Conservation (phyloP, 139 green algal genomes). For the Spirogloea muscicola region DNA sequence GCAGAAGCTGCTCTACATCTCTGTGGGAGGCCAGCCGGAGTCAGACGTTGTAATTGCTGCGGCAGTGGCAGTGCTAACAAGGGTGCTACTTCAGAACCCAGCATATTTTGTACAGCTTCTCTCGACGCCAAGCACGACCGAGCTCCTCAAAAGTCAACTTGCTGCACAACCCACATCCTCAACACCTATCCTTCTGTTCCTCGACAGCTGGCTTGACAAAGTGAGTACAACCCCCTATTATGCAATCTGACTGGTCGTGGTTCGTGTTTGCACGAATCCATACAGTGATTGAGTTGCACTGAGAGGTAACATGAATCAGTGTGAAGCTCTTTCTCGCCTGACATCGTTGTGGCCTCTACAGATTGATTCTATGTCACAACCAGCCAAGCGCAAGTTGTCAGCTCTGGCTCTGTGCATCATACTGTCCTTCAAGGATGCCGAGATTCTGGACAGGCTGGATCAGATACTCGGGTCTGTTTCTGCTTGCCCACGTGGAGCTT, state of each 20-base stretch:
- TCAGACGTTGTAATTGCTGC: conserved; percentile 57
- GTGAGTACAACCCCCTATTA: background rate
- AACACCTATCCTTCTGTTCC: conserved; percentile 47
- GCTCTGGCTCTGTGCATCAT: conserved; percentile 67
- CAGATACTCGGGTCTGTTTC: conserved; percentile 37
- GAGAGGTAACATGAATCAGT: background rate
- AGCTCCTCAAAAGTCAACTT: conserved; percentile 18
- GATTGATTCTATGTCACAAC: conserved; percentile 37
- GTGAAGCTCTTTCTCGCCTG: conserved; percentile 1
- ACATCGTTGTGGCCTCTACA: conserved; percentile 37
- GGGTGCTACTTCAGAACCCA: conserved; percentile 59
- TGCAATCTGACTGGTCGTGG: background rate
- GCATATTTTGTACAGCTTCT: conserved; percentile 36
- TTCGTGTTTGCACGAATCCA: conserved; percentile 16
- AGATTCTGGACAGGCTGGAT: conserved; percentile 38
- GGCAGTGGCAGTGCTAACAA: conserved; percentile 59
- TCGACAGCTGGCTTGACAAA: conserved; percentile 64
- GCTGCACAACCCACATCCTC: conserved; percentile 23
- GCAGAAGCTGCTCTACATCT: conserved; percentile 44
- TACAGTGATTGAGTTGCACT: conserved; percentile 1
- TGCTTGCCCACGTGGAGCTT: background rate
- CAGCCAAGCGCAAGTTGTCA: conserved; percentile 64
- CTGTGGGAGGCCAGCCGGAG: conserved; percentile 15
- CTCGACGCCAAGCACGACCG: background rate
- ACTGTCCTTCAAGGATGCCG: conserved; percentile 45